A percentile compares a stretch with the other conserved stretches of the same genome.
Evolutionary conservation across 2,329 filamentous ascomycete species (phyloP).

Genomic region (Kalaharituber pfeilii): DNA sequence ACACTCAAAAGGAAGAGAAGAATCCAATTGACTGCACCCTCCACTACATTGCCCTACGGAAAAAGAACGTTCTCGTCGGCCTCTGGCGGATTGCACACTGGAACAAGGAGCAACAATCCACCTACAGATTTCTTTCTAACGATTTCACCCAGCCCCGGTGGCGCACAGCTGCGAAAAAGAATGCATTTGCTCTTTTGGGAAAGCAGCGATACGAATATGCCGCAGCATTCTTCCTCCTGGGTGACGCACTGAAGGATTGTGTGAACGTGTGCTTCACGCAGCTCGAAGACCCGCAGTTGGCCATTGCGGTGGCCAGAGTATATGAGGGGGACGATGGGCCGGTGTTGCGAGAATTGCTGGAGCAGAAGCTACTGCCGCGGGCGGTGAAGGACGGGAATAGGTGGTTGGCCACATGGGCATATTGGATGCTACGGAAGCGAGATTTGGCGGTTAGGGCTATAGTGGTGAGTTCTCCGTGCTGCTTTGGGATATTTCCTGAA

Average conservation of each 20-base stretch:
- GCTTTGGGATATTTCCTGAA: slow-evolving; percentile 1
- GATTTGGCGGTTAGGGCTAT: slow-evolving; percentile 73
- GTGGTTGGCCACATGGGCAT: slow-evolving; percentile 91
- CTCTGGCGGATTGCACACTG: slow-evolving; percentile 89
- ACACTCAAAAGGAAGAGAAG: slow-evolving; percentile 69
- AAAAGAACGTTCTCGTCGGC: slow-evolving; percentile 77
- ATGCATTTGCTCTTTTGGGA: slow-evolving; percentile 86
- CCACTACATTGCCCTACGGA: slow-evolving; percentile 76
- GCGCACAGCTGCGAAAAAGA: slow-evolving; percentile 80
- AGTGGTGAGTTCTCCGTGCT: slow-evolving; percentile 40
- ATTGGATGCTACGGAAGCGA: slow-evolving; percentile 70
- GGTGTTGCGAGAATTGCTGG: slow-evolving; percentile 53
- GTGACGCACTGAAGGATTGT: slow-evolving; percentile 67
- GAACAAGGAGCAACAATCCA: slow-evolving; percentile 70
- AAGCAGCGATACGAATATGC: slow-evolving; percentile 87
- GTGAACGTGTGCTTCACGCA: slow-evolving; percentile 75
- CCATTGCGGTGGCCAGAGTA: slow-evolving; percentile 69
- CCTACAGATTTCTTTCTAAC: slow-evolving; percentile 64
- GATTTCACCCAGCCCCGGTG: slow-evolving; percentile 78
- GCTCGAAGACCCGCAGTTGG: slow-evolving; percentile 73
- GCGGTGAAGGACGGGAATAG: slow-evolving; percentile 70
- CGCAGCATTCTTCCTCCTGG: slow-evolving; percentile 86
- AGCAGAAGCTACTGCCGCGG: slow-evolving; percentile 59
- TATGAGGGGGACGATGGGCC: slow-evolving; percentile 73
- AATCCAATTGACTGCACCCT: slow-evolving; percentile 83